Evolutionary conservation across 1,139 yeast species (phyloP).

Genomic region (Yamadazyma triangularis): DNA sequence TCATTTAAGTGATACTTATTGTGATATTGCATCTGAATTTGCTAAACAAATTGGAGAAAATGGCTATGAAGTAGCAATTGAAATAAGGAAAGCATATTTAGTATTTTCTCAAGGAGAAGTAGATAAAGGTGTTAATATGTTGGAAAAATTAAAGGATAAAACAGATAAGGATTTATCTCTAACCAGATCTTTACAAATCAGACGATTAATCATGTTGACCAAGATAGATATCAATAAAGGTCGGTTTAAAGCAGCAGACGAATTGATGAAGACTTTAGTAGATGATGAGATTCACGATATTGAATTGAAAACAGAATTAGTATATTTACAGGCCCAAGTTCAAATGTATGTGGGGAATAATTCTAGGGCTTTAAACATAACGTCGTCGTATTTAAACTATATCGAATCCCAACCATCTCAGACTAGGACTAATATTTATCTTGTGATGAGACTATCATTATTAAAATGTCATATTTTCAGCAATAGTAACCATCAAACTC

Average conservation of each 20-base stretch:
- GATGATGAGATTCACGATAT: constrained; percentile 27
- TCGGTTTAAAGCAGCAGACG: constrained; percentile 24
- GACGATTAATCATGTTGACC: constrained; percentile 32
- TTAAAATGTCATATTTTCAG: constrained; percentile 40
- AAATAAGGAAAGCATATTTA: constrained; percentile 33
- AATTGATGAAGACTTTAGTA: constrained; percentile 15
- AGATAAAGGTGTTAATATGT: constrained; percentile 25
- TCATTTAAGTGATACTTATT: constrained; percentile 41
- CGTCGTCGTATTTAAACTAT: constrained; percentile 22
- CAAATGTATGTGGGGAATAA: constrained; percentile 26
- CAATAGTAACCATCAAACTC: constrained; percentile 30
- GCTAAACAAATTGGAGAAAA: constrained; percentile 25
- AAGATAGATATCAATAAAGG: constrained; percentile 36
- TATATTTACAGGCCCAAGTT: constrained; percentile 23
- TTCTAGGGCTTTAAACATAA: constrained; percentile 31
- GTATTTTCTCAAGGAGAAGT: constrained; percentile 35
- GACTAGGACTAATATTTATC: constrained; percentile 25
- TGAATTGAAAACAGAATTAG: constrained; percentile 26
- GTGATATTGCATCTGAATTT: constrained; percentile 37
- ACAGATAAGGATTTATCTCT: constrained; percentile 27
- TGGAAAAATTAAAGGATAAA: constrained; percentile 22
- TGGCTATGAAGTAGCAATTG: constrained; percentile 34
- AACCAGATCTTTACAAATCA: constrained; percentile 32
- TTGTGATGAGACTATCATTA: constrained; percentile 40
- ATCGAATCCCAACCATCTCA: constrained; percentile 18